Evolutionary conservation across 768 basidiomycete species (phyloP).

Genomic region (Chalciporus chontae): DNA sequence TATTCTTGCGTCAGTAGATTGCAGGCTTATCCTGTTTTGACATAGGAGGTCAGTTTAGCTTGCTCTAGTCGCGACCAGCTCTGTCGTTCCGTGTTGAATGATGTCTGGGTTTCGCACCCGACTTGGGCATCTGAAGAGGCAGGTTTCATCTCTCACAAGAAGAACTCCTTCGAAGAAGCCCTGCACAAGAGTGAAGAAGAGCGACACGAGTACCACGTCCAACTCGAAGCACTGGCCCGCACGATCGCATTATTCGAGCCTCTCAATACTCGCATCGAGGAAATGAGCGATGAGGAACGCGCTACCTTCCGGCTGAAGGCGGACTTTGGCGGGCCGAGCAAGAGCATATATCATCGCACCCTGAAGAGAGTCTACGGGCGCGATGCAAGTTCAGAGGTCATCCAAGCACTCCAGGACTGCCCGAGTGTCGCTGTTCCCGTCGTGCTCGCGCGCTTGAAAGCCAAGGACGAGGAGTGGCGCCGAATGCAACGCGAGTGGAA

Average conservation of each 20-base stretch:
- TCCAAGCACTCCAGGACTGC: slow-evolving; percentile 86
- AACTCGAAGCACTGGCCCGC: slow-evolving; percentile 84
- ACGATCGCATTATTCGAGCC: slow-evolving; percentile 93
- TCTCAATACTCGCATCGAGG: slow-evolving; percentile 74
- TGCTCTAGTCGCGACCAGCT: slow-evolving; percentile 95
- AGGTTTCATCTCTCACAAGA: slow-evolving; percentile 92
- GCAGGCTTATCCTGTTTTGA: slow-evolving; percentile 2
- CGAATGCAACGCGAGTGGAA: slow-evolving; percentile 93
- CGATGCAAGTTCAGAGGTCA: slow-evolving; percentile 70
- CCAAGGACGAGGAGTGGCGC: slow-evolving; percentile 97
- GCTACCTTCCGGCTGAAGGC: slow-evolving; percentile 75
- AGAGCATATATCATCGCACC: slow-evolving; percentile 85
- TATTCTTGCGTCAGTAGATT: background rate
- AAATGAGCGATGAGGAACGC: slow-evolving; percentile 87
- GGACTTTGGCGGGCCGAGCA: slow-evolving; percentile 86
- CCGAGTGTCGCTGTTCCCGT: slow-evolving; percentile 90
- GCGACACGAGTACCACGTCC: slow-evolving; percentile 95
- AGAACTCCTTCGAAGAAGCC: slow-evolving; percentile 94
- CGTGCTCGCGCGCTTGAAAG: slow-evolving; percentile 82
- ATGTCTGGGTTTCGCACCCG: slow-evolving; percentile 97
- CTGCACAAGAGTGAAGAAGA: slow-evolving; percentile 98
- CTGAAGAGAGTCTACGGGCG: slow-evolving; percentile 93
- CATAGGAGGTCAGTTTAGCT: slow-evolving; percentile 80
- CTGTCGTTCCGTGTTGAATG: slow-evolving; percentile 94
- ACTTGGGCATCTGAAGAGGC: slow-evolving; percentile 98